Evolutionary conservation across 2,329 filamentous ascomycete genomes (phyloP).

Genomic region (Hymenoscyphus occultus): DNA sequence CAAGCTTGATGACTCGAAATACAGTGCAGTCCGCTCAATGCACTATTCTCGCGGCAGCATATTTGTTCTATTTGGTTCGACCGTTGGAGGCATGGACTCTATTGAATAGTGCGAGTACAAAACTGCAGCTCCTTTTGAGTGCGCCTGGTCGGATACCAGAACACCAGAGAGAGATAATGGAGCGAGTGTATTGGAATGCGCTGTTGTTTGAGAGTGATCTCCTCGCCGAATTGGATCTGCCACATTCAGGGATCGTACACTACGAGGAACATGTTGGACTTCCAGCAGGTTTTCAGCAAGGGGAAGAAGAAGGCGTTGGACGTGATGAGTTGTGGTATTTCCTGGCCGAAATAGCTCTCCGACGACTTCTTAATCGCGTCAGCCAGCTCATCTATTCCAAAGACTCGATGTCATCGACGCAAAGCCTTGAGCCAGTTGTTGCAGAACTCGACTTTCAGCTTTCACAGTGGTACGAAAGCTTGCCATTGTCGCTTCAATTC

Average conservation of each 20-base stretch:
- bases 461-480: slow-evolving; percentile 78
- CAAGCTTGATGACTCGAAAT: slow-evolving; percentile 75
- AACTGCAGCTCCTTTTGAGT: slow-evolving; percentile 74
- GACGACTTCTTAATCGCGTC: slow-evolving; percentile 72
- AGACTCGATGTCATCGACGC: slow-evolving; percentile 67
- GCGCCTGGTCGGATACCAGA: slow-evolving; percentile 67
- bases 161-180: slow-evolving; percentile 68
- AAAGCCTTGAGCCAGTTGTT: slow-evolving; percentile 72
- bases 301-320: slow-evolving; percentile 63
- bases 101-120: slow-evolving; percentile 75
- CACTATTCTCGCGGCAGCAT: slow-evolving; percentile 76
- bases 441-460: slow-evolving; percentile 79
- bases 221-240: slow-evolving; percentile 74
- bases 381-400: slow-evolving; percentile 78
- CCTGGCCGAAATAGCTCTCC: slow-evolving; percentile 75
- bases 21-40: slow-evolving; percentile 77
- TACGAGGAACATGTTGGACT: slow-evolving; percentile 78
- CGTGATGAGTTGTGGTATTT: slow-evolving; percentile 85
- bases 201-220: slow-evolving; percentile 78
- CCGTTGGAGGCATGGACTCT: slow-evolving; percentile 82
- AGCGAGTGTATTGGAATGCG: slow-evolving; percentile 82
- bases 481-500: slow-evolving; percentile 73
- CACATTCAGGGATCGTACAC: slow-evolving; percentile 78
- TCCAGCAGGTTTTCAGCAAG: slow-evolving; percentile 70
- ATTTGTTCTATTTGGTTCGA: slow-evolving; percentile 77